These are phyloP conservation scores for Globisporangium paroecandrum DNA, from an alignment of 352 stramenopile species.

Conservation along the genomic window DNA sequence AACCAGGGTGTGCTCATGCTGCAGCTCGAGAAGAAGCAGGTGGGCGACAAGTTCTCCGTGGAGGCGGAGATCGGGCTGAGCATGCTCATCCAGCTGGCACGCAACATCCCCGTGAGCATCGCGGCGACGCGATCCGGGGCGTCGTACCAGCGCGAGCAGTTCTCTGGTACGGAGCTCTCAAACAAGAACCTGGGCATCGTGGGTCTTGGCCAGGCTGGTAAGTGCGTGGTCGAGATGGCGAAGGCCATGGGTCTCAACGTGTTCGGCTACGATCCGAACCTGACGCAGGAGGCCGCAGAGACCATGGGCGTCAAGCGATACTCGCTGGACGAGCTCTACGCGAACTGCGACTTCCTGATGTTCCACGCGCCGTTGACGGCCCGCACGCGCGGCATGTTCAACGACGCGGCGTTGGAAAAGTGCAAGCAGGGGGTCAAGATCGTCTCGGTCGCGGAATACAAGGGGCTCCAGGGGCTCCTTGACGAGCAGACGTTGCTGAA, in stretches of 20 bases:
- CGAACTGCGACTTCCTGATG: slow-evolving; percentile 88
- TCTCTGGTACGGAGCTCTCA: slow-evolving; percentile 56
- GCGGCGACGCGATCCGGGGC: slow-evolving; percentile 27
- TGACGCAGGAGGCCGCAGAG: slow-evolving; percentile 62
- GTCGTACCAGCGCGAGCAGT: slow-evolving; percentile 36
- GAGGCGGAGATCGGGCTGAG: slow-evolving; percentile 69
- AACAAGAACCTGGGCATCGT: slow-evolving; percentile 67
- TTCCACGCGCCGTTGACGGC: slow-evolving; percentile 95
- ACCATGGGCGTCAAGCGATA: slow-evolving; percentile 63
- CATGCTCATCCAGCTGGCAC: slow-evolving; percentile 60
- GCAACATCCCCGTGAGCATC: slow-evolving; percentile 53
- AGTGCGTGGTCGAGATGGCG: slow-evolving; percentile 73
- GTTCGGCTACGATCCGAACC: slow-evolving; percentile 68
- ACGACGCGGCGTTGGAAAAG: slow-evolving; percentile 64
- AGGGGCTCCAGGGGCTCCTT: slow-evolving; percentile 73
- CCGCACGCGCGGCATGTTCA: slow-evolving; percentile 87
- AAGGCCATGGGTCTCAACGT: slow-evolving; percentile 66
- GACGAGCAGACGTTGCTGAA: slow-evolving; percentile 71
- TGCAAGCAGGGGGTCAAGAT: slow-evolving; percentile 92
- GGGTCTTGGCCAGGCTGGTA: slow-evolving; percentile 66
- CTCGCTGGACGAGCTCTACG: slow-evolving; percentile 62
- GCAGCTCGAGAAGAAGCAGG: slow-evolving; percentile 72
- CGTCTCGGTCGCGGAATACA: slow-evolving; percentile 77
- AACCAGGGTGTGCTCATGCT: slow-evolving; percentile 72
- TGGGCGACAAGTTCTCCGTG: slow-evolving; percentile 67